Evolutionary conservation across 2,329 filamentous ascomycete genomes (phyloP).

Genomic region (Diaporthe eres): DNA sequence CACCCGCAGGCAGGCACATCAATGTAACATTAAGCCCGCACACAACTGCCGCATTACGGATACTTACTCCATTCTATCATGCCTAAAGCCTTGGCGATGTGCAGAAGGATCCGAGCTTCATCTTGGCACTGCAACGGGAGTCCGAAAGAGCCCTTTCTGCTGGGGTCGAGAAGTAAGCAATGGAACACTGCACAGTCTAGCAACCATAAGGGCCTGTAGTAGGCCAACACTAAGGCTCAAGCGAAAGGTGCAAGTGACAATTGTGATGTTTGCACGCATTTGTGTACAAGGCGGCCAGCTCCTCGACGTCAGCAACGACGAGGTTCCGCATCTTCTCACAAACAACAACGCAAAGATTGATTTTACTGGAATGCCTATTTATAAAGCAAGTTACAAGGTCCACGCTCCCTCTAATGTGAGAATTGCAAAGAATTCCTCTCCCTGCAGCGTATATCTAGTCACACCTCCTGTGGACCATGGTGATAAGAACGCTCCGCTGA

Average conservation of each 20-base stretch:
- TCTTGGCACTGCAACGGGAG: not conserved
- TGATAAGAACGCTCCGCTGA: not conserved
- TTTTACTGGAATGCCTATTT: no score
- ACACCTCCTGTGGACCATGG: not conserved
- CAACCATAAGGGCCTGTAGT: not conserved
- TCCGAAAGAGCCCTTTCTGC: not conserved
- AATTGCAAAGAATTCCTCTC: not conserved
- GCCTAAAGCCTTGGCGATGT: not conserved
- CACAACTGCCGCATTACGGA: not conserved
- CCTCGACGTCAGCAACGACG: no score
- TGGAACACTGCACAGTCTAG: constrained; percentile 9
- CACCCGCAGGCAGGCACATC: not conserved
- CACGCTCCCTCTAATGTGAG: not conserved
- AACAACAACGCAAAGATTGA: no score
- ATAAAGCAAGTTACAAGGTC: not conserved
- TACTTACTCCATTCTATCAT: no score
- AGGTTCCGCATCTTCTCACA: no score
- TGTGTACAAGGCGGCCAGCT: no score
- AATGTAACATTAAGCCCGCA: not conserved
- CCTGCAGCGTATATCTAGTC: not conserved
- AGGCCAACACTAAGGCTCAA: not conserved
- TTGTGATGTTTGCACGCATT: no score
- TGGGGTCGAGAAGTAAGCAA: constrained; percentile 1
- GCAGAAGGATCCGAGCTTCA: not conserved
- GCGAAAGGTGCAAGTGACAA: no score